Evolutionary conservation across 2,329 filamentous ascomycete genomes (phyloP).

Genomic region (Aspergillus transmontanensis): DNA sequence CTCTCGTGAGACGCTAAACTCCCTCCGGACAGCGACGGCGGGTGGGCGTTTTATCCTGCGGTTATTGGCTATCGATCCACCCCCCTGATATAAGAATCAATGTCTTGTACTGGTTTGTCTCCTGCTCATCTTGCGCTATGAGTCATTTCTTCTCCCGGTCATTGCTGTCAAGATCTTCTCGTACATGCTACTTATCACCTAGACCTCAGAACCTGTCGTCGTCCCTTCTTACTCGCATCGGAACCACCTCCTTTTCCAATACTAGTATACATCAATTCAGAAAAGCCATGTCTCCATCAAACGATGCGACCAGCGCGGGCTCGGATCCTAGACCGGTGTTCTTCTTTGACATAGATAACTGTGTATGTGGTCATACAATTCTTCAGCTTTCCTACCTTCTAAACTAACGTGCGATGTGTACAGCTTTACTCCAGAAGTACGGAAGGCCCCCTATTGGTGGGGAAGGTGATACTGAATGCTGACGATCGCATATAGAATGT

Average conservation of each 20-base stretch:
- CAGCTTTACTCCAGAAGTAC: conserved; percentile 82
- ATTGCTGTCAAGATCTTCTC: not conserved
- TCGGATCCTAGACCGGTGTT: conserved; percentile 57
- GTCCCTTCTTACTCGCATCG: conserved; percentile 3
- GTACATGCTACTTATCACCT: not conserved
- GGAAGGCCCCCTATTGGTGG: conserved; percentile 22
- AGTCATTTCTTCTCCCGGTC: not conserved
- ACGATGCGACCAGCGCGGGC: conserved; percentile 18
- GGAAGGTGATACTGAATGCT: conserved; percentile 11
- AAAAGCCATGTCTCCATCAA: conserved; percentile 26
- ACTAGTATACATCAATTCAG: conserved; percentile 6
- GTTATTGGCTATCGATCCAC: not conserved
- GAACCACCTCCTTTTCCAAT: not conserved
- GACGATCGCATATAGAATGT: conserved; percentile 54
- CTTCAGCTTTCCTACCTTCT: not conserved
- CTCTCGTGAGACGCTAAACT: conserved; percentile 19
- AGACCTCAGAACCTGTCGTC: not conserved
- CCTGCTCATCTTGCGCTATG: not conserved
- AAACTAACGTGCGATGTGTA: conserved; percentile 16
- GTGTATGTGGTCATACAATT: conserved; percentile 54
- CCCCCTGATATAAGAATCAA: not conserved
- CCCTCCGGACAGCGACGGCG: conserved; percentile 8
- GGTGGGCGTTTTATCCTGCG: not conserved
- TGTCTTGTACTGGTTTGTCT: not conserved
- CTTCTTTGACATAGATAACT: conserved; percentile 97